A percentile compares a stretch with the other conserved stretches of the same genome.
Conservation (phyloP, 2,329 filamentous ascomycete genomes). For the Calonectria pteridis region DNA sequence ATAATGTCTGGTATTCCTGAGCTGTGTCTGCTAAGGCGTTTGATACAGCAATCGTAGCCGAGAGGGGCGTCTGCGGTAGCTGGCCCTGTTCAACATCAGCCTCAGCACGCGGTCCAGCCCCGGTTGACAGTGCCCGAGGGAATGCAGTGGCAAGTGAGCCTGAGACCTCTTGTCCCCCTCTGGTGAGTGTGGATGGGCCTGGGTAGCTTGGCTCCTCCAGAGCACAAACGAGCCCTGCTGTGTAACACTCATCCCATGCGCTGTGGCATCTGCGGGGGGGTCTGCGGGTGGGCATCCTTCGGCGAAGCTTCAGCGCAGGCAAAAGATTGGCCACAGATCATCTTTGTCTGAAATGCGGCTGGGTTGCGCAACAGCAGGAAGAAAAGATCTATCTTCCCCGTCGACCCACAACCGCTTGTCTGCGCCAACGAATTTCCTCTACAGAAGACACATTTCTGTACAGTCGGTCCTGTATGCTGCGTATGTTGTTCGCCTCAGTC, state of each 20-base stretch:
- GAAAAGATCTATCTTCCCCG: conserved; percentile 34
- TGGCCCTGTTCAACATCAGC: conserved; percentile 25
- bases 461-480: conserved; percentile 8
- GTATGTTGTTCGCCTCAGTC: conserved; percentile 8
- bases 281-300: conserved; percentile 30
- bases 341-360: conserved; percentile 37
- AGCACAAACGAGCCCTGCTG: conserved; percentile 34
- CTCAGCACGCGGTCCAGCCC: conserved; percentile 31
- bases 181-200: conserved; percentile 36
- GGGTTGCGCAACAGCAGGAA: conserved; percentile 40
- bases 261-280: conserved; percentile 27
- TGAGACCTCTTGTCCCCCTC: conserved; percentile 33
- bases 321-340: conserved; percentile 33
- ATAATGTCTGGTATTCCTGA: conserved; percentile 20
- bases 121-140: conserved; percentile 32
- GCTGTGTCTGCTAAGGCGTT: conserved; percentile 28
- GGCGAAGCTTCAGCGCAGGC: conserved; percentile 30
- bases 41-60: conserved; percentile 43
- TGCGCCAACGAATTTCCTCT: conserved; percentile 25
- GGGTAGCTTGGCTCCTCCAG: conserved; percentile 28
- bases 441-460: conserved; percentile 32
- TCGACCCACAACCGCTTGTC: conserved; percentile 28
- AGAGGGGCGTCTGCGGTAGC: conserved; percentile 31
- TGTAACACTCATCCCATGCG: conserved; percentile 31
- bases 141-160: conserved; percentile 29